Evolutionary conservation across 2,329 filamentous ascomycete species (phyloP).

Genomic region (Fusarium duplospermum): DNA sequence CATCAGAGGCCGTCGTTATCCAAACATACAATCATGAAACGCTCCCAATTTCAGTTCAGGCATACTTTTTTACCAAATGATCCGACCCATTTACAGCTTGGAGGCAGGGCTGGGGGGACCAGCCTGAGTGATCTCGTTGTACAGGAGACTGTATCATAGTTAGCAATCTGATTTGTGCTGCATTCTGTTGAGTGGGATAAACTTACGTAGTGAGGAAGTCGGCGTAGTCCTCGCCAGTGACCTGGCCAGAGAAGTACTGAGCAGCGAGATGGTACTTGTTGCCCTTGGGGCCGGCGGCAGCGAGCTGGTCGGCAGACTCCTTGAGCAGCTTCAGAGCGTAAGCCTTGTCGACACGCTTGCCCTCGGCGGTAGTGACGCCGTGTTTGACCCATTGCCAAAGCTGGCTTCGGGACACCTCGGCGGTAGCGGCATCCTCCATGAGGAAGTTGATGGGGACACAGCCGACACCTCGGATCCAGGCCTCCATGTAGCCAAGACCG

Average conservation of each 20-base stretch:
- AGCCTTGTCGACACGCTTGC: constrained; percentile 91
- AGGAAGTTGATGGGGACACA: constrained; percentile 98
- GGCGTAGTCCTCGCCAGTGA: constrained; percentile 96
- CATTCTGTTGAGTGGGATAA: neutral
- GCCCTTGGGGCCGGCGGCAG: constrained; percentile 80
- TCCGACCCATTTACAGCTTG: constrained; percentile 64
- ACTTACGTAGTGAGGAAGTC: constrained; percentile 91
- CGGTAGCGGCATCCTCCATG: constrained; percentile 98
- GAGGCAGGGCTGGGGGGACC: constrained; percentile 70
- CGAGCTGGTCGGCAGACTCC: constrained; percentile 83
- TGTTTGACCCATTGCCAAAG: constrained; percentile 95
- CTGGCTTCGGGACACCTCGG: constrained; percentile 93
- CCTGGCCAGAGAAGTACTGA: constrained; percentile 91
- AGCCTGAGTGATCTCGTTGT: constrained; percentile 86
- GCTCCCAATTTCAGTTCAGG: constrained; percentile 20
- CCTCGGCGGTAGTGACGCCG: constrained; percentile 80
- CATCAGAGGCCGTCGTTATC: constrained; percentile 9
- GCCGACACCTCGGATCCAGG: constrained; percentile 93
- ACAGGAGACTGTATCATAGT: constrained; percentile 72
- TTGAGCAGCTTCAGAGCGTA: constrained; percentile 88
- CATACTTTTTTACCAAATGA: constrained; percentile 4
- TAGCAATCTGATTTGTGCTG: neutral
- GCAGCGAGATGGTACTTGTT: constrained; percentile 93
- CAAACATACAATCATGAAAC: constrained; percentile 33
- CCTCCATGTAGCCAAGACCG: constrained; percentile 97